Conservation (phyloP, 139 green algal genomes). For the Volvox reticuliferus region DNA sequence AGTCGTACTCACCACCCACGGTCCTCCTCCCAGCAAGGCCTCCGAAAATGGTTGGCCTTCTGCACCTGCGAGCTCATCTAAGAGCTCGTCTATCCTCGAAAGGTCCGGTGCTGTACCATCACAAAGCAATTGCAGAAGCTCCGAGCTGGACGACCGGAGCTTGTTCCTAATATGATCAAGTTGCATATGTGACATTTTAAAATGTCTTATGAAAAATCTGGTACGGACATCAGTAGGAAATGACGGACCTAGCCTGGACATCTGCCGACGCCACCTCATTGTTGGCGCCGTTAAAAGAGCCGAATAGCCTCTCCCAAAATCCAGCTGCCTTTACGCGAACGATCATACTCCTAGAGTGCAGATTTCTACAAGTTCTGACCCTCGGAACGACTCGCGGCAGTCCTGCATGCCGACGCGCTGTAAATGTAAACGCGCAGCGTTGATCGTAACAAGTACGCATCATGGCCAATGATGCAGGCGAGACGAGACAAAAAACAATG, state of each 20-base stretch:
- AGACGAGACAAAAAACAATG: too few species aligned
- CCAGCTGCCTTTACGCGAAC: neutral
- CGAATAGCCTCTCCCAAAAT: neutral
- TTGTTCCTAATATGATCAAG: slow-evolving; percentile 1
- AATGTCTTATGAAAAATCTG: neutral
- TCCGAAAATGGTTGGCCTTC: slow-evolving; percentile 20
- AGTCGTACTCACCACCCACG: slow-evolving; percentile 24
- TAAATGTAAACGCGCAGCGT: too few species aligned
- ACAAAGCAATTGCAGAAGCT: neutral
- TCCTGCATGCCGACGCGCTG: too few species aligned
- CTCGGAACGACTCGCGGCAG: too few species aligned
- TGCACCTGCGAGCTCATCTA: slow-evolving; percentile 7
- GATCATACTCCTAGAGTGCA: too few species aligned
- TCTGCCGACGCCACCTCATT: neutral
- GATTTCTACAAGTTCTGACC: too few species aligned
- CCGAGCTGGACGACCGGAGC: neutral
- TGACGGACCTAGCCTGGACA: too few species aligned
- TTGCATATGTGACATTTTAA: neutral
- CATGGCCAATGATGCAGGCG: too few species aligned
- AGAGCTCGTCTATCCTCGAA: neutral
- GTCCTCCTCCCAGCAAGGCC: neutral
- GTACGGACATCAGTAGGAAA: too few species aligned
- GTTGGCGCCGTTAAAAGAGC: neutral
- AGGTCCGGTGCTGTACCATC: neutral
- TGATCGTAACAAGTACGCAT: too few species aligned